These are phyloP conservation scores for Hanseniaspora singularis DNA, from an alignment of 805 yeast species.

Conservation along the genomic window DNA sequence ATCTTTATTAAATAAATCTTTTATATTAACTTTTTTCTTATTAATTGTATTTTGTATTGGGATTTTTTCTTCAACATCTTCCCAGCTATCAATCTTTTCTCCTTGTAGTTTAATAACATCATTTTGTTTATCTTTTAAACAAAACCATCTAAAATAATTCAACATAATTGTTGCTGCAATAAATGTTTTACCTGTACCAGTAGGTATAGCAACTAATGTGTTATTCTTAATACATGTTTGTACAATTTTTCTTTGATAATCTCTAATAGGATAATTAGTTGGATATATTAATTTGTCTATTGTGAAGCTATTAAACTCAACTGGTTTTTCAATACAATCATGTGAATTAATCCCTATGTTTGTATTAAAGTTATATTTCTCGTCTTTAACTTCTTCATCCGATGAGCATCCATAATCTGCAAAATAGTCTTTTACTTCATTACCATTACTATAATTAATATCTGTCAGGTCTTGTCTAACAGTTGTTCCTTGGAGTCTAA, in stretches of 20 bases:
- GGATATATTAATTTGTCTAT: constrained; percentile 58
- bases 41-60: not conserved
- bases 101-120: constrained; percentile 1
- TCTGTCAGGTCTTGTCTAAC: constrained; percentile 5
- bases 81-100: not conserved
- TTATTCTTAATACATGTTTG: constrained; percentile 59
- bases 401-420: constrained; percentile 6
- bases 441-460: not conserved
- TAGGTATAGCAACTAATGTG: constrained; percentile 80
- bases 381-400: not conserved
- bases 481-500: constrained; percentile 2
- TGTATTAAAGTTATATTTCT: not conserved
- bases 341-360: too few relatives aligned
- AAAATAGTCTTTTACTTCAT: not conserved
- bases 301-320: constrained; percentile 3
- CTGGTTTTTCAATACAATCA: constrained; percentile 10
- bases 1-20: constrained; percentile 4
- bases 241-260: constrained; percentile 78
- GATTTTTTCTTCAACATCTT: not conserved
- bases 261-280: constrained; percentile 68
- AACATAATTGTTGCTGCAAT: constrained; percentile 91
- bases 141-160: constrained; percentile 72
- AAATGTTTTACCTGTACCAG: constrained; percentile 94
- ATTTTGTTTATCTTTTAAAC: constrained; percentile 5
- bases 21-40: constrained; percentile 7